Conservation (phyloP, 2,329 filamentous ascomycete genomes). For the Cercospora sp. region DNA sequence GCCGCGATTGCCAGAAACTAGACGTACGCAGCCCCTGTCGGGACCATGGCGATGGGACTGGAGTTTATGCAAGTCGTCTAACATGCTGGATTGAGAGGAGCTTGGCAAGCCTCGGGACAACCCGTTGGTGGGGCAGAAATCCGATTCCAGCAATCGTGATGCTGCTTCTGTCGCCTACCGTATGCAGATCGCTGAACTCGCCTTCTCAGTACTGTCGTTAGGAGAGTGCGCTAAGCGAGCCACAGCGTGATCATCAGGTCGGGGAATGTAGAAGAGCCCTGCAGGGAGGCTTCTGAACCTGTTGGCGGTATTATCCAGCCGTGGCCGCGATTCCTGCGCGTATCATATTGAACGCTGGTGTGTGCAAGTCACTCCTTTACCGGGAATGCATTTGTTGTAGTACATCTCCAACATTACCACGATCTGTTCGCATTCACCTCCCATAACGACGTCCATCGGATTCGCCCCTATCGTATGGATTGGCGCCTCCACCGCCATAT, state of each 20-base stretch:
- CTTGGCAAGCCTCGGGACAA: neutral
- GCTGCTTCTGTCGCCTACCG: neutral
- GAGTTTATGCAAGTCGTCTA: neutral
- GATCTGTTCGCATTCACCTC: slow-evolving; percentile 5
- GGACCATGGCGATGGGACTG: neutral
- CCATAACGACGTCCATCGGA: slow-evolving; percentile 21
- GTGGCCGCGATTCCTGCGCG: neutral
- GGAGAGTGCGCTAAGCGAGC: neutral
- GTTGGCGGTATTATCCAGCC: neutral
- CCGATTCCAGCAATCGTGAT: neutral
- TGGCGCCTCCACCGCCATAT: slow-evolving; percentile 20
- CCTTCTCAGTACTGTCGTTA: neutral
- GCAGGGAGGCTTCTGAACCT: neutral
- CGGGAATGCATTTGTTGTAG: neutral
- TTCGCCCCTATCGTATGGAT: slow-evolving; percentile 8
- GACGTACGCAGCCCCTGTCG: neutral
- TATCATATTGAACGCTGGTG: neutral
- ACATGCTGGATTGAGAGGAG: neutral
- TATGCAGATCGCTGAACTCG: neutral
- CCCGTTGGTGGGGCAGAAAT: neutral
- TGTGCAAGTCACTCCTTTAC: neutral
- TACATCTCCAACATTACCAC: neutral
- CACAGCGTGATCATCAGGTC: neutral
- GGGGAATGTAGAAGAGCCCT: neutral
- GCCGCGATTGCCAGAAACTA: slow-evolving; percentile 14